phyloP scores from a whole-genome alignment of 2,329 filamentous ascomycete species.

The Fonsecaea multimorphosa region DNA sequence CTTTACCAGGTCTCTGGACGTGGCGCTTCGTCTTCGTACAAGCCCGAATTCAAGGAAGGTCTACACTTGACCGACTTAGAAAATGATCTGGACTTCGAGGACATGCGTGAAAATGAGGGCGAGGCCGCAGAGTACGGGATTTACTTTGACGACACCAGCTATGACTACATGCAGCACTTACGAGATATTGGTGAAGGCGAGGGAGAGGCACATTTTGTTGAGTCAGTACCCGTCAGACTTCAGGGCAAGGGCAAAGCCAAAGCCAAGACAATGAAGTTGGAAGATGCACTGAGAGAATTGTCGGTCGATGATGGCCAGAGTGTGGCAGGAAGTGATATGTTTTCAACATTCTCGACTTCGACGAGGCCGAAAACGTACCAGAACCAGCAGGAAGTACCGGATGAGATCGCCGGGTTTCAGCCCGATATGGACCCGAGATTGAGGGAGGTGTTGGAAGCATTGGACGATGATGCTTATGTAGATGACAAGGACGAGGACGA shows the following conservation, averaged over 20 bases:
- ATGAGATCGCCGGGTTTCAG: conserved; percentile 90
- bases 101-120: conserved; percentile 86
- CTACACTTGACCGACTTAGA: conserved; percentile 75
- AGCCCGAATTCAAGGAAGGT: conserved; percentile 56
- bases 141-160: conserved; percentile 92
- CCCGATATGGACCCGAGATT: conserved; percentile 96
- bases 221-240: conserved; percentile 64
- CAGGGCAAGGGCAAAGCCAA: conserved; percentile 71
- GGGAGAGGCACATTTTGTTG: conserved; percentile 82
- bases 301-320: conserved; percentile 55
- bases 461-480: conserved; percentile 95
- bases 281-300: conserved; percentile 75
- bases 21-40: conserved; percentile 43
- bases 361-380: conserved; percentile 77
- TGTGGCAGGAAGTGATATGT: conserved; percentile 63
- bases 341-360: conserved; percentile 59
- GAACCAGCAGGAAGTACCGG: conserved; percentile 89
- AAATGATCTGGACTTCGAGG: conserved; percentile 68
- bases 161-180: conserved; percentile 99
- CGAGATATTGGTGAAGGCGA: conserved; percentile 76
- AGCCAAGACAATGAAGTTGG: conserved; percentile 75
- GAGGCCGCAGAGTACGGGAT: conserved; percentile 94
- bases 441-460: conserved; percentile 86
- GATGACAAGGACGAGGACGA: conserved; percentile 80
- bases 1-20: conserved; percentile 68